Conservation (phyloP, 1,139 yeast species). For the Geotrichum siamense region DNA sequence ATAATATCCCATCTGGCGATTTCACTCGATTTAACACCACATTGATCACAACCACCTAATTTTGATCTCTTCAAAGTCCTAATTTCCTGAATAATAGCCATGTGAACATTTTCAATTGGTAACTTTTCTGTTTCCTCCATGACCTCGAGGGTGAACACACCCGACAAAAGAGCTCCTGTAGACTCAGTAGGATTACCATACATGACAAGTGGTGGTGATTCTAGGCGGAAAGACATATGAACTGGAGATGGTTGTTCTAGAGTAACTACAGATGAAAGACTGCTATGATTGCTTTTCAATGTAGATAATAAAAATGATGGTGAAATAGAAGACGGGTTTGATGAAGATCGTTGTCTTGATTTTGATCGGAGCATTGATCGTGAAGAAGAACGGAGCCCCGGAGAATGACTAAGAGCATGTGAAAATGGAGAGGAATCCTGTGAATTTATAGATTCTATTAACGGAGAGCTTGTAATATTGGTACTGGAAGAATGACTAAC, state of each 20-base stretch:
- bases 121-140: constrained; percentile 24
- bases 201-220: constrained; percentile 83
- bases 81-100: constrained; percentile 65
- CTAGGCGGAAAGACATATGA: constrained; percentile 56
- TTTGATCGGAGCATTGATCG: no score
- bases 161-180: constrained; percentile 80
- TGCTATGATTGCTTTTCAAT: no score
- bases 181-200: constrained; percentile 75
- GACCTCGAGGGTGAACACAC: constrained; percentile 44
- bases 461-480: no score
- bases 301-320: no score
- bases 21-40: constrained; percentile 48
- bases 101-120: constrained; percentile 48
- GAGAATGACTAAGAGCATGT: no score
- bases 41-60: constrained; percentile 35
- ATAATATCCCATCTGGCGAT: constrained; percentile 89
- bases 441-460: no score
- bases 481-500: no score
- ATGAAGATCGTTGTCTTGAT: no score
- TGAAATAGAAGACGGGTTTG: no score
- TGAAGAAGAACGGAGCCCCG: no score
- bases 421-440: no score
- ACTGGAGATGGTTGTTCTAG: constrained; percentile 25
- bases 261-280: no score
- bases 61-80: constrained; percentile 25